Evolutionary conservation across 1,284 basidiomycete genomes (phyloP).

Genomic region (Leccinum insolens): DNA sequence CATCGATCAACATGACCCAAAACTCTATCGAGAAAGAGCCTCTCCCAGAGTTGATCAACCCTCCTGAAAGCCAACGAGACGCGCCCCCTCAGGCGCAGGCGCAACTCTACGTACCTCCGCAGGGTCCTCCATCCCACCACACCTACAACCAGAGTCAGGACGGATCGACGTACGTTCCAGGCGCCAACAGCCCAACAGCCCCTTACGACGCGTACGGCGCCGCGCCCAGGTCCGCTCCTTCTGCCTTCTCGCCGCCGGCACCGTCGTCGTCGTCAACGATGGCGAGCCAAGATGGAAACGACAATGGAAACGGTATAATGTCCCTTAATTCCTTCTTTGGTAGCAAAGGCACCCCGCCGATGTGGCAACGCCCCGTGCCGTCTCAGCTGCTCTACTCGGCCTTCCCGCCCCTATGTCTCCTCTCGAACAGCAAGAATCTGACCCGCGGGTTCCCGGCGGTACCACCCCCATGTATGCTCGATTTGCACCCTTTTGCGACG

Average conservation of each 20-base stretch:
- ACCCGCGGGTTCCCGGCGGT: too few relatives aligned
- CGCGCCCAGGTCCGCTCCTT: background rate
- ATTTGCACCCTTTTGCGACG: too few relatives aligned
- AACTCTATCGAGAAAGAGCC: conserved; percentile 27
- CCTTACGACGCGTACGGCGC: background rate
- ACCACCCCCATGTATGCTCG: too few relatives aligned
- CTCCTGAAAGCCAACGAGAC: conserved; percentile 4
- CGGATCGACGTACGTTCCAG: conserved; percentile 1
- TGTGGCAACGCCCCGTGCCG: too few relatives aligned
- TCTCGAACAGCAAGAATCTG: conserved; percentile 25
- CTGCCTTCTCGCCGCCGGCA: background rate
- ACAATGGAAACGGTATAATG: background rate
- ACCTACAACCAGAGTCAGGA: conserved; percentile 2
- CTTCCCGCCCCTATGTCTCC: conserved; percentile 18
- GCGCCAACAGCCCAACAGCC: background rate
- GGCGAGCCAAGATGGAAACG: background rate
- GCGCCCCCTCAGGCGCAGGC: conserved; percentile 1
- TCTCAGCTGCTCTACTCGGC: too few relatives aligned
- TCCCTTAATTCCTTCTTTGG: too few relatives aligned
- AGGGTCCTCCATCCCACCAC: conserved; percentile 26
- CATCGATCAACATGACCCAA: conserved; percentile 18
- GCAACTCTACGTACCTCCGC: conserved; percentile 9
- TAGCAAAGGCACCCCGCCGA: too few relatives aligned
- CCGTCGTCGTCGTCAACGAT: background rate
- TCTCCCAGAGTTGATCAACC: conserved; percentile 16